Base-by-base conservation (phyloP, 1,284 basidiomycete species). In the Rhodotorula sp. region DNA sequence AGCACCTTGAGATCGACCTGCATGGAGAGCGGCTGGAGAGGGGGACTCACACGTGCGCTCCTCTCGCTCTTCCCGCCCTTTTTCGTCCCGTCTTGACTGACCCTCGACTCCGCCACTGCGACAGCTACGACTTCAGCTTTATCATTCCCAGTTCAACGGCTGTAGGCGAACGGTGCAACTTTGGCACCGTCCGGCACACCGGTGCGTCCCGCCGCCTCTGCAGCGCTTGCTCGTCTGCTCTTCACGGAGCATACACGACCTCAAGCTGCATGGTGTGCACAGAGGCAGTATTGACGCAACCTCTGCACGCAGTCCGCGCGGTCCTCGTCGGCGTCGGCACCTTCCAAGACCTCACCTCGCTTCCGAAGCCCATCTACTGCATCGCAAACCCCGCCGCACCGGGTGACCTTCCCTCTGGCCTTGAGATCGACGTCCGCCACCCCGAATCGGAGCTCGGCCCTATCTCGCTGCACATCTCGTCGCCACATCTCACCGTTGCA, bases 401-500 rank as follows among this genome's bases (percentile, higher is more conserved):
- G 17, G 73, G 73, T 7, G 73, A 72, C 32, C 58, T 69, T 10
- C 69, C 67, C 0, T 53, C 57, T 1, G 66, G 61, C 6, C 61
- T 67, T 46, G 72, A 70, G 44, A 59, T 73, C 29, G 67, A 69
- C 58, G 71, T 69, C 32, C 51, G 64, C n/a, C 59, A 65, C 15
- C 15, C 57, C n/a, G 9, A 53, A n/a, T 36, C 44, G 17, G 36
- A 67, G 27, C 51, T 72, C 13, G 71, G 74, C 6, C 75, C 75
- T 0, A 68, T 76, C 60, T 36, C 60, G 2, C 55, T 76, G 0
- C 67, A 64, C 37, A 29, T 74, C 21, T 69, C 67, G 10, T 66
- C 70, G 2, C 75, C 72, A 5, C 75, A 76, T 34, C 57, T 76
- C 27, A 76, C 75, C 8, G 72, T 76, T 27, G 64, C 75, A 4